Evolutionary conservation across 108 stramenopile genomes (phyloP).

Genomic region (Cyclotella distinguenda): DNA sequence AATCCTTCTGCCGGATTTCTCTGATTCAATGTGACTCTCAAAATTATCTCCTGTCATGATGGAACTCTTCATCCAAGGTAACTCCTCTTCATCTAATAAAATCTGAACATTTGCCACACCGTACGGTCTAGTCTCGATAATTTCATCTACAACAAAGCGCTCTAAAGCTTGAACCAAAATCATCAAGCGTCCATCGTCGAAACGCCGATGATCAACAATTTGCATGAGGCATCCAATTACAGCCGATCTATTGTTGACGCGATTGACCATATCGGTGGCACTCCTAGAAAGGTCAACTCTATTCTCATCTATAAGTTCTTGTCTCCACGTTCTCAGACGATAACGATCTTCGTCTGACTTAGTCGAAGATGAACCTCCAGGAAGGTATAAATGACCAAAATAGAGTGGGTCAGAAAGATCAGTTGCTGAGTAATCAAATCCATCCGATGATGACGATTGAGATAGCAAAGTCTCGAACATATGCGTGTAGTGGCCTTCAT

Average conservation of each 20-base stretch:
- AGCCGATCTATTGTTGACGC: constrained; percentile 18
- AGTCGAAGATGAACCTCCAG: constrained; percentile 15
- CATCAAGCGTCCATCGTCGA: constrained; percentile 66
- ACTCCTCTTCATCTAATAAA: constrained; percentile 69
- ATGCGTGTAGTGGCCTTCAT: constrained; percentile 72
- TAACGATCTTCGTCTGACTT: not conserved
- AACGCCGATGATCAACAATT: constrained; percentile 66
- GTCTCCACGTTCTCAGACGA: constrained; percentile 43
- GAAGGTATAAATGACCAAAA: constrained; percentile 69
- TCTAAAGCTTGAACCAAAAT: constrained; percentile 72
- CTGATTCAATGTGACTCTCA: not conserved
- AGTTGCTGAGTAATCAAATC: too few relatives aligned
- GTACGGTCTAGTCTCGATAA: constrained; percentile 59
- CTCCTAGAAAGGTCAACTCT: constrained; percentile 23
- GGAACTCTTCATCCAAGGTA: constrained; percentile 21
- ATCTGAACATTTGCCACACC: constrained; percentile 65
- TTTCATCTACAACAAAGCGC: constrained; percentile 65
- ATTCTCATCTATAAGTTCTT: constrained; percentile 28
- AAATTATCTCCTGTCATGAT: not conserved
- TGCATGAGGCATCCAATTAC: constrained; percentile 67
- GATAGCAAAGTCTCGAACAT: constrained; percentile 72
- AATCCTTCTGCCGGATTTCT: not conserved
- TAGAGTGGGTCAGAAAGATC: constrained; percentile 57
- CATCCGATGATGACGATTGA: not conserved
- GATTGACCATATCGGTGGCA: constrained; percentile 4